These are phyloP conservation scores for Stylosanthes scabra DNA, from an alignment of 331 rosid species.

Conservation along the genomic window DNA sequence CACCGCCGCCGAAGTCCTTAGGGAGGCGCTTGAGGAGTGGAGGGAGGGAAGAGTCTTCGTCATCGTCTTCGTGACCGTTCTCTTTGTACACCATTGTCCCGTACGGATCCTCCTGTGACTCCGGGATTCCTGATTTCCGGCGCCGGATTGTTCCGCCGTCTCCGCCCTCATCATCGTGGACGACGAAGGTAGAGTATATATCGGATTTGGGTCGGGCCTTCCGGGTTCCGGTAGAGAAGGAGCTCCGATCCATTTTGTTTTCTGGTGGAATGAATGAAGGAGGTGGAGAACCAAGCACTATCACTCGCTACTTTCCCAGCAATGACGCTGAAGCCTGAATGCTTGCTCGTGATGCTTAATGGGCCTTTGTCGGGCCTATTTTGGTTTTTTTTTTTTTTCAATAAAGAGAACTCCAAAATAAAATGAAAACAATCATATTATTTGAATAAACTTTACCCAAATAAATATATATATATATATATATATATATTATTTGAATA, in stretches of 20 bases:
- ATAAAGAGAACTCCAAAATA: no score
- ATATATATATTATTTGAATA: no score
- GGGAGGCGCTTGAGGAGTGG: constrained; percentile 93
- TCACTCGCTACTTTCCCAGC: not conserved
- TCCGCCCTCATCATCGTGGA: constrained; percentile 56
- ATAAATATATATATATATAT: no score
- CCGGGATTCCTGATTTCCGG: constrained; percentile 36
- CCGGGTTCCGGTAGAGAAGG: constrained; percentile 53
- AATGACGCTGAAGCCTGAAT: not conserved
- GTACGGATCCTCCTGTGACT: constrained; percentile 58
- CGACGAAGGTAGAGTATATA: constrained; percentile 75
- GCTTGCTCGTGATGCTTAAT: constrained; percentile 3
- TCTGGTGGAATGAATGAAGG: constrained; percentile 26
- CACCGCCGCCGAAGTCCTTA: constrained; percentile 96
- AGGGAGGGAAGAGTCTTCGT: constrained; percentile 79
- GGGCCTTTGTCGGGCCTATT: constrained; percentile 27
- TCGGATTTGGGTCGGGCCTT: constrained; percentile 57
- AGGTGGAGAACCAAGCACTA: constrained; percentile 9
- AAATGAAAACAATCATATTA: no score
- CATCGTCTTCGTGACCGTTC: constrained; percentile 62
- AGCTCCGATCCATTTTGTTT: constrained; percentile 73
- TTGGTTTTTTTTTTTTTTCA: no score
- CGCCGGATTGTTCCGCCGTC: constrained; percentile 36
- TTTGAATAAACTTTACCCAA: no score
- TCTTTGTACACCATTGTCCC: constrained; percentile 81